Evolutionary conservation across 1,284 basidiomycete species (phyloP).

Genomic region (Caloboletus firmus): DNA sequence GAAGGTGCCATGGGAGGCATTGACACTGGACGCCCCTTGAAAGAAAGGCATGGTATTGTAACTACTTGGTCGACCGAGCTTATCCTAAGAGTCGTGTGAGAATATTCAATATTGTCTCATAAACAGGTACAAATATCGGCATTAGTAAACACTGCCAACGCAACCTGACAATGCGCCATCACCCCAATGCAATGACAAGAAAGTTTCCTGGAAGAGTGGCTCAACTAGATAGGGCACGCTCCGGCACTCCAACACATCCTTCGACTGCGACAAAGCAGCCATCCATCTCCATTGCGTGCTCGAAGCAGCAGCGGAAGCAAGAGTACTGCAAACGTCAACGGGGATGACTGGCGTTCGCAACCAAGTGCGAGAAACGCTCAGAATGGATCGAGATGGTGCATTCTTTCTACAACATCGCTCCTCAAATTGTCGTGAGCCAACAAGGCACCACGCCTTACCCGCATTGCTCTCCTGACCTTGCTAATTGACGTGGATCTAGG

Average conservation of each 20-base stretch:
- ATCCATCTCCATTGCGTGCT: slow-evolving; percentile 9
- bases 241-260: slow-evolving; percentile 18
- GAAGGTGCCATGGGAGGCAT: slow-evolving; percentile 20
- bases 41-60: slow-evolving; percentile 31
- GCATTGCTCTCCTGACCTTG: slow-evolving; percentile 38
- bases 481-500: slow-evolving; percentile 34
- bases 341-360: slow-evolving; percentile 22
- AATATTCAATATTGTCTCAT: neutral
- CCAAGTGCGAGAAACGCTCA: slow-evolving; percentile 26
- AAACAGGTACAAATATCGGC: slow-evolving; percentile 20
- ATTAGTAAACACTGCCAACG: slow-evolving; percentile 1
- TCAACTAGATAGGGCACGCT: slow-evolving; percentile 31
- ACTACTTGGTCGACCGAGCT: too few species aligned
- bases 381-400: slow-evolving; percentile 32
- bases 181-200: slow-evolving; percentile 25
- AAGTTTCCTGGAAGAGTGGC: slow-evolving; percentile 20
- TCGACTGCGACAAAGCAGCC: slow-evolving; percentile 31
- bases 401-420: slow-evolving; percentile 39
- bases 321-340: slow-evolving; percentile 20
- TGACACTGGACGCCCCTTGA: slow-evolving; percentile 21
- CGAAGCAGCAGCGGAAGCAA: slow-evolving; percentile 28
- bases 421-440: slow-evolving; percentile 39
- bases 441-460: slow-evolving; percentile 45
- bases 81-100: too few species aligned
- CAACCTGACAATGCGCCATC: slow-evolving; percentile 7